Evolutionary conservation across 2,329 filamentous ascomycete species (phyloP).

Genomic region (Acrodontium crateriforme): DNA sequence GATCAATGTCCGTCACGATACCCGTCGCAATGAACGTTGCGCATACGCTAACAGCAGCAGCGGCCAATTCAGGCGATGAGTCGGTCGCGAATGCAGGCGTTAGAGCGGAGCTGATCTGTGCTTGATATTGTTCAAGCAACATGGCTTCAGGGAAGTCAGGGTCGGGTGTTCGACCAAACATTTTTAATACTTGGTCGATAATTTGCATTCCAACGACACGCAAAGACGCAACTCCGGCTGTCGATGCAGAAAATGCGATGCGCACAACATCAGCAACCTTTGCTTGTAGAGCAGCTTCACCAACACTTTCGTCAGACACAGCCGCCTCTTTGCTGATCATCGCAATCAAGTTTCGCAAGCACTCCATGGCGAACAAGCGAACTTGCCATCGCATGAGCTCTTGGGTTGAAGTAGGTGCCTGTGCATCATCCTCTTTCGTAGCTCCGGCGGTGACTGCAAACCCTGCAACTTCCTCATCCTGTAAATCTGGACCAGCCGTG

Average conservation of each 20-base stretch:
- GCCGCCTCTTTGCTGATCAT: constrained; percentile 67
- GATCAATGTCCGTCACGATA: constrained; percentile 90
- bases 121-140: constrained; percentile 93
- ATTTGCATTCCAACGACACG: constrained; percentile 86
- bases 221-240: constrained; percentile 78
- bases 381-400: constrained; percentile 94
- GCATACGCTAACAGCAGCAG: constrained; percentile 92
- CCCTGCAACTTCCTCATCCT: constrained; percentile 92
- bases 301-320: constrained; percentile 62
- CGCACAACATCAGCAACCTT: constrained; percentile 84
- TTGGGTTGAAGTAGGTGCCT: constrained; percentile 41
- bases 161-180: constrained; percentile 91
- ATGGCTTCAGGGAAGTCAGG: constrained; percentile 97
- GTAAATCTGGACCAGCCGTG: constrained; percentile 56
- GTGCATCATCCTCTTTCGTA: constrained; percentile 29
- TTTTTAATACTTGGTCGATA: constrained; percentile 81
- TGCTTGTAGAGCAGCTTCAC: constrained; percentile 65
- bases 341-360: constrained; percentile 67
- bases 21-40: constrained; percentile 96
- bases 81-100: constrained; percentile 93
- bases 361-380: constrained; percentile 81
- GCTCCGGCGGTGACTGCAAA: constrained; percentile 66
- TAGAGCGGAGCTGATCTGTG: constrained; percentile 90
- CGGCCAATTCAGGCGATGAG: constrained; percentile 88
- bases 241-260: constrained; percentile 95